Conservation (phyloP, 164 flowering plant species). For the Annona squamosa region DNA sequence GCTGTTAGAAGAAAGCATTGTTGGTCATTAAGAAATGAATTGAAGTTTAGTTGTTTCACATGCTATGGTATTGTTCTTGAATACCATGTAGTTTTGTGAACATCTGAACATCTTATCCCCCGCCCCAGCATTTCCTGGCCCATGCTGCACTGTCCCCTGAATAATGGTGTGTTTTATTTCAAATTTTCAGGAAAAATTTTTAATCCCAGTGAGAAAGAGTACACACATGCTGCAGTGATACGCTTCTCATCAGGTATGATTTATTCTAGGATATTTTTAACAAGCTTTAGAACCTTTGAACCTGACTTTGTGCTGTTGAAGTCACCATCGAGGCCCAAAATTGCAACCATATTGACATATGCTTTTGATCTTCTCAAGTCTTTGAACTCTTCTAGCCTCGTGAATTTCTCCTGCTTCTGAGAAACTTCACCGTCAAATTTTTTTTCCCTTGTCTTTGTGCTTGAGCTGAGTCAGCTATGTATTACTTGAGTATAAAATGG, state of each 20-base stretch:
- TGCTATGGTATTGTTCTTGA: too few species aligned
- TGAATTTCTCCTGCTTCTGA: not conserved
- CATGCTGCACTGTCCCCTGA: too few species aligned
- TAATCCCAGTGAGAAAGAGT: constrained; percentile 38
- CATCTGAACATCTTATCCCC: not conserved
- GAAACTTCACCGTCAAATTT: not conserved
- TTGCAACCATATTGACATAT: not conserved
- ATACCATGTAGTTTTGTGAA: not conserved
- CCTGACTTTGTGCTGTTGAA: not conserved
- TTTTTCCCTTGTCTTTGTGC: not conserved
- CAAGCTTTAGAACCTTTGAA: not conserved
- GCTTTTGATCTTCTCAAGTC: not conserved
- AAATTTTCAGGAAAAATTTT: constrained; percentile 59
- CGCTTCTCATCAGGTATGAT: constrained; percentile 75
- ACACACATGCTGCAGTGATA: constrained; percentile 60
- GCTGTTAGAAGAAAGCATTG: not conserved
- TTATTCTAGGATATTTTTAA: constrained; percentile 3
- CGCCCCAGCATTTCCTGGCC: not conserved
- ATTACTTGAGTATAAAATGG: not conserved
- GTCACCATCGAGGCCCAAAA: not conserved
- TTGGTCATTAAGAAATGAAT: not conserved
- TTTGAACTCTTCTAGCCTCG: not conserved
- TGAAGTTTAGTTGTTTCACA: too few species aligned
- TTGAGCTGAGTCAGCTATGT: not conserved
- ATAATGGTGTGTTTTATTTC: not conserved